Percentiles rank a stretch among this genome's conserved stretches.
Conservation (phyloP, 1,284 basidiomycete species). For the Crepidotus sp. region DNA sequence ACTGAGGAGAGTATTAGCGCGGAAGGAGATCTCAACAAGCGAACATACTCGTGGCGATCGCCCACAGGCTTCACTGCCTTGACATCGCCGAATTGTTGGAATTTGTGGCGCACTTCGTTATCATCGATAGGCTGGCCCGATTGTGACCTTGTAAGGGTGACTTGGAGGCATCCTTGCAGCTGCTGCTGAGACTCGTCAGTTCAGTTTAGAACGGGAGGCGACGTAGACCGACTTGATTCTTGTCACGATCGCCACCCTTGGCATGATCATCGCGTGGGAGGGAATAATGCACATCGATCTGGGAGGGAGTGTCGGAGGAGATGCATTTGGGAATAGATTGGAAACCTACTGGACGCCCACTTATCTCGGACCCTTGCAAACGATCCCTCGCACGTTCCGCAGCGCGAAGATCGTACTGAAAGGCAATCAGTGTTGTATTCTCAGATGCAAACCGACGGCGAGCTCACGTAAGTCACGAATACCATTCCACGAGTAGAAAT, state of each 20-base stretch:
- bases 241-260: slow-evolving; percentile 72
- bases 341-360: slow-evolving; percentile 68
- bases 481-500: slow-evolving; percentile 93
- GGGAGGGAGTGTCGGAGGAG: slow-evolving; percentile 16
- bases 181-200: slow-evolving; percentile 31
- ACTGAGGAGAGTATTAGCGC: slow-evolving; percentile 31
- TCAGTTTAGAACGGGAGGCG: slow-evolving; percentile 1
- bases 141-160: slow-evolving; percentile 63
- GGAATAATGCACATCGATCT: slow-evolving; percentile 98
- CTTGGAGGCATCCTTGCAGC: slow-evolving; percentile 75
- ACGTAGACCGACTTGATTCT: slow-evolving; percentile 63
- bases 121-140: slow-evolving; percentile 69
- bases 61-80: slow-evolving; percentile 64
- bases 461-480: slow-evolving; percentile 92
- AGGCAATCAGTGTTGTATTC: slow-evolving; percentile 6
- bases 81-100: slow-evolving; percentile 85
- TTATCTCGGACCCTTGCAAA: slow-evolving; percentile 79
- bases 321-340: slow-evolving; percentile 3
- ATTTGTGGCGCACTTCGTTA: slow-evolving; percentile 73
- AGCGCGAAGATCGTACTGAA: slow-evolving; percentile 84
- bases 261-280: slow-evolving; percentile 82
- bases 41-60: slow-evolving; percentile 57
- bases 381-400: slow-evolving; percentile 85
- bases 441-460: not conserved
- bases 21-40: slow-evolving; percentile 6